phyloP scores from a whole-genome alignment of 2,329 filamentous ascomycete species.

The Cladorrhinum sp. region DNA sequence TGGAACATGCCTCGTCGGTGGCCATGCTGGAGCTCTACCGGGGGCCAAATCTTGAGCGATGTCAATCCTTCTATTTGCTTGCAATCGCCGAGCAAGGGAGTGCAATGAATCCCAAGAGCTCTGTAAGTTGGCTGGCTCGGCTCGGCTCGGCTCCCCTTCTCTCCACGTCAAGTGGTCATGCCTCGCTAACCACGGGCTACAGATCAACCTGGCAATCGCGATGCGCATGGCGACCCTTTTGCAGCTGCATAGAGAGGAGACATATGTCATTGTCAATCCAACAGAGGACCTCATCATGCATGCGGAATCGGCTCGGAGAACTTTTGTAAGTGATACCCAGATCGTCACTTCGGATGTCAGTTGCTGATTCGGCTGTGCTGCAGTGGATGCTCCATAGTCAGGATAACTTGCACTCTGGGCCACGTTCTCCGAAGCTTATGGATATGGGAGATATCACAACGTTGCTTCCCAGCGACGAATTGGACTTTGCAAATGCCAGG shows the following conservation, averaged over 20 bases:
- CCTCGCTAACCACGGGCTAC: not conserved
- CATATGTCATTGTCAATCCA: constrained; percentile 44
- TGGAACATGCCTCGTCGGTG: constrained; percentile 47
- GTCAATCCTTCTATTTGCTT: constrained; percentile 57
- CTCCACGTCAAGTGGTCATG: no score
- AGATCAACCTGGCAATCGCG: constrained; percentile 57
- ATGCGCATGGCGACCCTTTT: constrained; percentile 55
- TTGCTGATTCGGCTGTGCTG: constrained; percentile 8
- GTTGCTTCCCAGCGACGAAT: constrained; percentile 51
- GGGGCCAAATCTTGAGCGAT: constrained; percentile 51
- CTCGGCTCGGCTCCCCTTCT: not conserved
- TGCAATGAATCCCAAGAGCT: constrained; percentile 51
- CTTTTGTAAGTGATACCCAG: constrained; percentile 41
- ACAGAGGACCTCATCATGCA: constrained; percentile 45
- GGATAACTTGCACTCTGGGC: constrained; percentile 54
- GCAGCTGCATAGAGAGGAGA: constrained; percentile 55
- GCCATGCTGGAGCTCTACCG: constrained; percentile 51
- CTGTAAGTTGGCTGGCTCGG: constrained; percentile 40
- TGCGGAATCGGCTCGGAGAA: constrained; percentile 55
- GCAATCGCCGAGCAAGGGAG: constrained; percentile 59
- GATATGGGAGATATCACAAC: constrained; percentile 53
- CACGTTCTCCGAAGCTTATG: constrained; percentile 49
- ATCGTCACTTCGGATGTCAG: not conserved
- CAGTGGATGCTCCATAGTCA: constrained; percentile 60
- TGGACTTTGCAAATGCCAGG: constrained; percentile 47